Evolutionary conservation across 2,329 filamentous ascomycete genomes (phyloP).

Genomic region (Pestalotiopsis sp.): DNA sequence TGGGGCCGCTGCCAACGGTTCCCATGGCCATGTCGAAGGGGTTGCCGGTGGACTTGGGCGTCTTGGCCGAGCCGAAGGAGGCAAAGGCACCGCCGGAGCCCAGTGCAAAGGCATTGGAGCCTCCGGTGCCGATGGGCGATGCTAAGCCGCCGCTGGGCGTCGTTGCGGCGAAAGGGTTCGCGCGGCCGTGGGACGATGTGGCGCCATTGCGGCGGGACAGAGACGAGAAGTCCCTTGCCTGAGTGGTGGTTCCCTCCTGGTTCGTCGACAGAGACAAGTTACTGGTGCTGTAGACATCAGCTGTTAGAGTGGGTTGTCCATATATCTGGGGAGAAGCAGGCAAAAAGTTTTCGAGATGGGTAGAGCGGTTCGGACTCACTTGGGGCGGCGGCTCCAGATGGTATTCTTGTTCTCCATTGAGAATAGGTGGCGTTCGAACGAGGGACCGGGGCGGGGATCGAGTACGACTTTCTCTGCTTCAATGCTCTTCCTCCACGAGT

Average conservation of each 20-base stretch:
- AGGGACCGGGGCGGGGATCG: not conserved
- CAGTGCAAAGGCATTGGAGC: slow-evolving; percentile 86
- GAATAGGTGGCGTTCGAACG: slow-evolving; percentile 8
- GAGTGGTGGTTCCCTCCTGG: slow-evolving; percentile 50
- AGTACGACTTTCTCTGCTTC: not conserved
- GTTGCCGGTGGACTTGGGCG: slow-evolving; percentile 81
- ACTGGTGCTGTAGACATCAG: slow-evolving; percentile 63
- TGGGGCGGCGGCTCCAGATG: slow-evolving; percentile 81
- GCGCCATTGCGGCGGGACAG: slow-evolving; percentile 64
- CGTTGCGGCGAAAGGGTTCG: slow-evolving; percentile 78
- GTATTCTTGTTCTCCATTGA: slow-evolving; percentile 57
- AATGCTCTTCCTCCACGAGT: not conserved
- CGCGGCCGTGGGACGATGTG: slow-evolving; percentile 72
- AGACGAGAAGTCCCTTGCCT: slow-evolving; percentile 47
- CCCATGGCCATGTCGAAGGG: slow-evolving; percentile 77
- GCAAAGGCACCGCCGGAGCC: slow-evolving; percentile 89
- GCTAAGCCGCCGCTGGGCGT: slow-evolving; percentile 70
- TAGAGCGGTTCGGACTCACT: slow-evolving; percentile 58
- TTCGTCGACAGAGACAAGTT: slow-evolving; percentile 87
- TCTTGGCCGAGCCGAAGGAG: slow-evolving; percentile 87
- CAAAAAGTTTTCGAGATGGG: not conserved
- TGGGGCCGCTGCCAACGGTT: slow-evolving; percentile 42
- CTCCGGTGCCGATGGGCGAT: slow-evolving; percentile 69
- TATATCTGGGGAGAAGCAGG: not conserved
- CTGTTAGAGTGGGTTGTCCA: not conserved